Conservation (phyloP, 345 rosid genomes). For the Excoecaria agallocha region DNA sequence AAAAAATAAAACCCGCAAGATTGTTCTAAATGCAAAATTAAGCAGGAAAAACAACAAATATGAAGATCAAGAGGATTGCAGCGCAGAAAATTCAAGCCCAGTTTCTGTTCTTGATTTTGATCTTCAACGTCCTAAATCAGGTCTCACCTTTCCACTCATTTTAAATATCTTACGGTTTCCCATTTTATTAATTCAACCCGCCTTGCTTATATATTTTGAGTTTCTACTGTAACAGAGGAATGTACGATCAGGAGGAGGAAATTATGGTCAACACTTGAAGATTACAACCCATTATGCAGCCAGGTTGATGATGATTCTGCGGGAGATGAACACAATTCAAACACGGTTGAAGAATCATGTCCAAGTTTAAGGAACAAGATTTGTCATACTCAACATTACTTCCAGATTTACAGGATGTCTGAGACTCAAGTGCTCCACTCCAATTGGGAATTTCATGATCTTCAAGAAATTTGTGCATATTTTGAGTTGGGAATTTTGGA, state of each 20-base stretch:
- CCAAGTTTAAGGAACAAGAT: slow-evolving; percentile 15
- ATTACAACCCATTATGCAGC: slow-evolving; percentile 5
- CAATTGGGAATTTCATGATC: slow-evolving; percentile 22
- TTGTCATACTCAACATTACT: not conserved
- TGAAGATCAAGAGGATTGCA: slow-evolving; percentile 45
- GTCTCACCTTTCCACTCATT: slow-evolving; percentile 16
- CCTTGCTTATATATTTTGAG: too few species aligned
- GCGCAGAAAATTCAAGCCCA: slow-evolving; percentile 70
- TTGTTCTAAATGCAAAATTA: slow-evolving; percentile 9
- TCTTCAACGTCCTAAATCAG: slow-evolving; percentile 37
- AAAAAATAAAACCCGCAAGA: not conserved
- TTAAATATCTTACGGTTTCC: not conserved
- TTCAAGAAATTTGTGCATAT: slow-evolving; percentile 39
- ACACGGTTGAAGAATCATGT: slow-evolving; percentile 14
- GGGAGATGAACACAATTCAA: slow-evolving; percentile 14
- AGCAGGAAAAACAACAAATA: slow-evolving; percentile 29
- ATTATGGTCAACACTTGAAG: slow-evolving; percentile 29
- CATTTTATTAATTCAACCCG: too few species aligned
- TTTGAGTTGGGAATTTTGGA: slow-evolving; percentile 35
- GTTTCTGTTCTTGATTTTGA: slow-evolving; percentile 83
- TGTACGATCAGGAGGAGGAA: slow-evolving; percentile 30
- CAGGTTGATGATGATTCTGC: slow-evolving; percentile 14
- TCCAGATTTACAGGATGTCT: slow-evolving; percentile 25
- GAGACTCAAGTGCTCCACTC: slow-evolving; percentile 22
- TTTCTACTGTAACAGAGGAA: slow-evolving; percentile 19